Base-by-base conservation (phyloP, 345 rosid species). In the Eucalyptus albens region DNA sequence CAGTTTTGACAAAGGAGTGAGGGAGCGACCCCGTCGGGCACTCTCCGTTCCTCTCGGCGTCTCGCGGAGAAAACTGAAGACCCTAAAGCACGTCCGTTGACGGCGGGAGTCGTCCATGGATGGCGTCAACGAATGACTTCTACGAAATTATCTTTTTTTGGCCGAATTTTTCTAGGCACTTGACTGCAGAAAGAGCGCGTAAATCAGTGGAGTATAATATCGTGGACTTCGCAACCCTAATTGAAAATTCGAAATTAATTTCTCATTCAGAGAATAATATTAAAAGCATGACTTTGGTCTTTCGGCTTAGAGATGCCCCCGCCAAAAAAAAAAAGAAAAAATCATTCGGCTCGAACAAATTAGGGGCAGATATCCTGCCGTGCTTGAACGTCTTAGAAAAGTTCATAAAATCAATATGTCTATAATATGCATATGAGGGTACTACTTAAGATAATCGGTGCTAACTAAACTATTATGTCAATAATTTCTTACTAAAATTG, bases 401-500 rank as follows among this genome's bases (percentile, higher is more conserved):
- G 77, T 65, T 7, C 9, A 31, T 65, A 7, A 65, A n/a, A 65
- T 65, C 77, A n/a, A 7, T 65, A 65, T 15, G 77, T 8, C 77
- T 0, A n/a, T 65, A 65, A 65, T 15, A 29, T 65, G 37, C 77
- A n/a, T n/a, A 65, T 14, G 37, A 65, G 11, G 11, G 77, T n/a
- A 65, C 21, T 14, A 15, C 37, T 65, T n/a, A 65, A 56, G 1
- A 24, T 0, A 26, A 0, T 26, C 3, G 2, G 12, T 11, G 29
- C 29, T 56, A 5, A 56, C 29, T 56, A 24, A 22, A 56, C 1
- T 56, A 3, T 22, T 24, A 56, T 2, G 14, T 56, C 29, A 56
- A 56, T 24, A 1, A 56, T 56, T 56, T 56, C 0, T 0, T 9
- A 26, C 2, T 1, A 24, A 56, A 56, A 10, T 56, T 56, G 6